Percentiles rank a stretch among this genome's conserved stretches.
Conservation (phyloP, 2,329 filamentous ascomycete genomes). For the Elsinoe fawcettii region DNA sequence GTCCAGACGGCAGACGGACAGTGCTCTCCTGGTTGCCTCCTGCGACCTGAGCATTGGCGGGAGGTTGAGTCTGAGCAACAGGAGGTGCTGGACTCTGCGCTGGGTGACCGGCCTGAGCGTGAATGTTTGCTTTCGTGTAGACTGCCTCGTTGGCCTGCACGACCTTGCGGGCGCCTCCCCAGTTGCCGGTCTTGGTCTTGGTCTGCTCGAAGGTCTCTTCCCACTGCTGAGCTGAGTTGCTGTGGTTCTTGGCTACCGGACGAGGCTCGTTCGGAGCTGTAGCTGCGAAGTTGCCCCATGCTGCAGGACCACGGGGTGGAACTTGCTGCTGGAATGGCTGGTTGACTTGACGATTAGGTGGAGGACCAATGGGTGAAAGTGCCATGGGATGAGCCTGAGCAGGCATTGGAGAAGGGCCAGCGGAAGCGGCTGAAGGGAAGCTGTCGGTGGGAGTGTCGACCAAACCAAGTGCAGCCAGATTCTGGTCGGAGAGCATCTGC, state of each 20-base stretch:
- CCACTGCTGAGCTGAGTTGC: slow-evolving; percentile 14
- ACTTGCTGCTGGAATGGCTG: slow-evolving; percentile 16
- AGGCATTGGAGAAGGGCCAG: slow-evolving; percentile 11
- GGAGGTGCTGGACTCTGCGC: slow-evolving; percentile 26
- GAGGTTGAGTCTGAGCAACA: slow-evolving; percentile 28
- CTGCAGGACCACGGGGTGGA: slow-evolving; percentile 18
- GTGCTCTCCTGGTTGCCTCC: slow-evolving; percentile 24
- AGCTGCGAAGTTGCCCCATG: slow-evolving; percentile 24
- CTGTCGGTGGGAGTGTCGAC: slow-evolving; percentile 13
- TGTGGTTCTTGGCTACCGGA: neutral
- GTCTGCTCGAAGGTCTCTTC: slow-evolving; percentile 33
- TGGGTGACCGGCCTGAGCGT: slow-evolving; percentile 15
- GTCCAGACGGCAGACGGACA: slow-evolving; percentile 27
- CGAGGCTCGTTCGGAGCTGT: slow-evolving; percentile 8
- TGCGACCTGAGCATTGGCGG: slow-evolving; percentile 23
- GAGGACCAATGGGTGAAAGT: slow-evolving; percentile 29
- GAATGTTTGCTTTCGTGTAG: slow-evolving; percentile 23
- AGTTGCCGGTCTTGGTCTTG: slow-evolving; percentile 20
- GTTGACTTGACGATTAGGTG: slow-evolving; percentile 23
- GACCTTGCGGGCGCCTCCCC: slow-evolving; percentile 26
- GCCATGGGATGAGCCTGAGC: slow-evolving; percentile 1
- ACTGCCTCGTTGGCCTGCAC: slow-evolving; percentile 25
- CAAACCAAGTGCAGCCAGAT: slow-evolving; percentile 11
- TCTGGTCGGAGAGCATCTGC: slow-evolving; percentile 14
- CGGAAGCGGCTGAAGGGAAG: slow-evolving; percentile 7